phyloP scores from a whole-genome alignment of 2,329 filamentous ascomycete species.

The Ophiostoma australiae region DNA sequence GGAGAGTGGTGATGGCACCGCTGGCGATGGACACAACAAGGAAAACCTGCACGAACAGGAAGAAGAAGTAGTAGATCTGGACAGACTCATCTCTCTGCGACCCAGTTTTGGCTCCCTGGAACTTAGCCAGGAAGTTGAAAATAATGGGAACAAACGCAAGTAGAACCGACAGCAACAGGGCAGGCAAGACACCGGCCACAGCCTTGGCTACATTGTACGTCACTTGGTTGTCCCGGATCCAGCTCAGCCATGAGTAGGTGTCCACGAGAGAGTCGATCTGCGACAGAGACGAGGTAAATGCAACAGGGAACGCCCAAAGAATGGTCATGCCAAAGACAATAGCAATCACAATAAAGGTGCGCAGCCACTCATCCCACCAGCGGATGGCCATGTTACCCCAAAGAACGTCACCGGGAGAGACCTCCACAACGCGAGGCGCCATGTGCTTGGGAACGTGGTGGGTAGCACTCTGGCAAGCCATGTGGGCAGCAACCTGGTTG shows the following conservation, averaged over 20 bases:
- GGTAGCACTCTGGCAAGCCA: slow-evolving; percentile 89
- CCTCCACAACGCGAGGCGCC: slow-evolving; percentile 87
- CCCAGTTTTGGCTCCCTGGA: slow-evolving; percentile 78
- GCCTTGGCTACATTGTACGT: slow-evolving; percentile 58
- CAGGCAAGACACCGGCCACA: slow-evolving; percentile 81
- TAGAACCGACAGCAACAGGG: slow-evolving; percentile 68
- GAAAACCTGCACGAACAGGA: slow-evolving; percentile 93
- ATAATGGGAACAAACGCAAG: slow-evolving; percentile 78
- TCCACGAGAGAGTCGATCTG: slow-evolving; percentile 67
- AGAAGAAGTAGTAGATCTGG: slow-evolving; percentile 87
- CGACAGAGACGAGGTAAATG: slow-evolving; percentile 77
- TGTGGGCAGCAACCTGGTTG: slow-evolving; percentile 92
- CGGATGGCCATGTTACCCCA: slow-evolving; percentile 97
- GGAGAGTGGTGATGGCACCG: slow-evolving; percentile 59
- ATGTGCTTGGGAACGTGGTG: slow-evolving; percentile 92
- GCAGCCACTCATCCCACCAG: slow-evolving; percentile 87
- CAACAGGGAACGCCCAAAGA: slow-evolving; percentile 85
- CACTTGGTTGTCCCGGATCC: slow-evolving; percentile 56
- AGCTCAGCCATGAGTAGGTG: slow-evolving; percentile 62
- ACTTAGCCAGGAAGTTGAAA: slow-evolving; percentile 64
- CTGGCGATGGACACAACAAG: slow-evolving; percentile 83
- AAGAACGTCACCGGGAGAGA: slow-evolving; percentile 84
- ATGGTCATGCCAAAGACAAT: slow-evolving; percentile 71
- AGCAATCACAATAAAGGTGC: slow-evolving; percentile 60
- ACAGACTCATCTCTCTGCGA: slow-evolving; percentile 75